phyloP scores from a whole-genome alignment of 2,329 filamentous ascomycete genomes.

The Phaeosphaeriaceae sp. region DNA sequence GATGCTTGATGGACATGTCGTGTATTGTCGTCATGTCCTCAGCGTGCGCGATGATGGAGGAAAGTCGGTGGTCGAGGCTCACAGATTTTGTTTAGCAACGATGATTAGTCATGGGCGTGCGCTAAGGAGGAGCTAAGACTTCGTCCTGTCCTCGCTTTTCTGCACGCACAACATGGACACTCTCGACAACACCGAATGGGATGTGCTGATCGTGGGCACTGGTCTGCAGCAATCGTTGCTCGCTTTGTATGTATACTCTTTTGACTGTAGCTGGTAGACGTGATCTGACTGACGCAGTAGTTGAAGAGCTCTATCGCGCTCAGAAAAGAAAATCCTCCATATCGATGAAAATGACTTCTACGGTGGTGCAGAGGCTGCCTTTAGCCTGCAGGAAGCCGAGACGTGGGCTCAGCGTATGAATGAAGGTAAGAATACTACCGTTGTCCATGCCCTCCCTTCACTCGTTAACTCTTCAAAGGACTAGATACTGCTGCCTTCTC shows the following conservation, averaged over 20 bases:
- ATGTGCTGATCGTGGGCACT: slow-evolving; percentile 61
- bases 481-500: slow-evolving; percentile 30
- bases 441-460: neutral
- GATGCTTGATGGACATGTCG: slow-evolving; percentile 43
- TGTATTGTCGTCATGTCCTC: slow-evolving; percentile 42
- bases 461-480: slow-evolving; percentile 20
- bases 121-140: slow-evolving; percentile 31
- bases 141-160: slow-evolving; percentile 28
- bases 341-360: slow-evolving; percentile 89
- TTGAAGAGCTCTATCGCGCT: slow-evolving; percentile 86
- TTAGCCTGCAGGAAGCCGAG: slow-evolving; percentile 82
- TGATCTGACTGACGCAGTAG: slow-evolving; percentile 74
- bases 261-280: slow-evolving; percentile 34
- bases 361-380: slow-evolving; percentile 82
- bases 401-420: slow-evolving; percentile 67
- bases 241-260: slow-evolving; percentile 55
- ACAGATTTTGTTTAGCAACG: slow-evolving; percentile 30
- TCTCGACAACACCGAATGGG: slow-evolving; percentile 58
- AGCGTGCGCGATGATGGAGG: slow-evolving; percentile 44
- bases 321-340: slow-evolving; percentile 88
- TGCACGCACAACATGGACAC: slow-evolving; percentile 52
- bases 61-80: slow-evolving; percentile 14
- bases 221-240: slow-evolving; percentile 60
- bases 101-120: slow-evolving; percentile 44
- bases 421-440: slow-evolving; percentile 32